phyloP scores from a whole-genome alignment of 306 rosid species.

The Luffa aegyptiaca region DNA sequence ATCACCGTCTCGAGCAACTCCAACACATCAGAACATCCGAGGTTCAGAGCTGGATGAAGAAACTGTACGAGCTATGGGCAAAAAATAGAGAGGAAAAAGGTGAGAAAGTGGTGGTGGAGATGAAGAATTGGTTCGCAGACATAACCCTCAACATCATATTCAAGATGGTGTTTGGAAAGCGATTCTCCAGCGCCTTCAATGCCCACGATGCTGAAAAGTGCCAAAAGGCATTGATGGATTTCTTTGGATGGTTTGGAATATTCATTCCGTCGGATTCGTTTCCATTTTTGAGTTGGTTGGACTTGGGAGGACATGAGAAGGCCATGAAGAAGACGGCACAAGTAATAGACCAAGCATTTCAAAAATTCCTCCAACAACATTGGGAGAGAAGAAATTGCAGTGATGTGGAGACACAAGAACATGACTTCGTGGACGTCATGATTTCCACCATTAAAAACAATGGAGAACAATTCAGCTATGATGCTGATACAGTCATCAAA shows the following conservation, averaged over 20 bases:
- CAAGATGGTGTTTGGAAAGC: slow-evolving; percentile 49
- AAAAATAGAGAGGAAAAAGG: background rate
- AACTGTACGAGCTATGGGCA: slow-evolving; percentile 11
- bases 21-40: slow-evolving; percentile 35
- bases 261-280: slow-evolving; percentile 45
- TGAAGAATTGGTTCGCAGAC: slow-evolving; percentile 35
- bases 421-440: slow-evolving; percentile 23
- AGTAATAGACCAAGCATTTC: slow-evolving; percentile 36
- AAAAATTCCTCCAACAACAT: slow-evolving; percentile 39
- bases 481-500: slow-evolving; percentile 11
- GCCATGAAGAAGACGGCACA: slow-evolving; percentile 23
- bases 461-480: background rate
- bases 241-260: slow-evolving; percentile 37
- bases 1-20: slow-evolving; percentile 39
- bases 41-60: slow-evolving; percentile 19
- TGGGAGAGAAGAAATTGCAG: slow-evolving; percentile 12
- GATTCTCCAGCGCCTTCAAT: slow-evolving; percentile 11
- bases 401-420: background rate
- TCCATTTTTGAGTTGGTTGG: slow-evolving; percentile 44
- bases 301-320: slow-evolving; percentile 38
- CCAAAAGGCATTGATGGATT: slow-evolving; percentile 29
- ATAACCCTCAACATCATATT: slow-evolving; percentile 37
- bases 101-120: slow-evolving; percentile 11
- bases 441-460: background rate
- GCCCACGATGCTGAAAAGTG: slow-evolving; percentile 21